Evolutionary conservation across 768 basidiomycete species (phyloP), one percentile per base, ranked within the genome.

Genomic region (Tremella fuciformis): DNA sequence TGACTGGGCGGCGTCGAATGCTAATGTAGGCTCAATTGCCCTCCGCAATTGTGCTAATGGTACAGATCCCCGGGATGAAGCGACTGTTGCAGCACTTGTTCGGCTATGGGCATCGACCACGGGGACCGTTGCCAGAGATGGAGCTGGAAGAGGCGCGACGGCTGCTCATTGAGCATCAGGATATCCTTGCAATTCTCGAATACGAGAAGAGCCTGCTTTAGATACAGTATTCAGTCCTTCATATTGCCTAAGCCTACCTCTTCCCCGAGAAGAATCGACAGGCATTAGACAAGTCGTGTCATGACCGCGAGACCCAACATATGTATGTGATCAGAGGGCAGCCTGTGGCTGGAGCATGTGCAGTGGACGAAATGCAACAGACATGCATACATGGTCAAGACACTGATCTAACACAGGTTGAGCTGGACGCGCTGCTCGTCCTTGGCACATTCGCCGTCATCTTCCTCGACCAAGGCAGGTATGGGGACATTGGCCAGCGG

Each of bases 1-100:
- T 3, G 90, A 93, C 74, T 85, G 80, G 62, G 86, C 87, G 9
- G 85, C 48, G 7, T 19, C 22, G 26, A 50, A 50, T 19, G 48
- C 22, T 7, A 19, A 19, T 21, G 48, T 50, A 7, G 26, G 48
- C 8, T 47, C n/a, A 9, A n/a, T 34, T 34, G 29, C 29, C 29
- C 6, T 6, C 29, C 29, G 6, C 4, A 34, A 34, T 6, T 11
- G 29, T 34, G 29, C n/a, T 18, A 15, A 22, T 8, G 19, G n/a
- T 83, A 1, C 84, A 84, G 0, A 84, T 92, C 58, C 78, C 85
- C 8, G 89, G 90, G 3, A 88, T 86, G 13, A 92, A 92, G 76
- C 84, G 78, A 65, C 78, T 89, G 22, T 75, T 89, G n/a, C 79
- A 88, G 73, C 85, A 81, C 66, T 81, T 85, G n/a, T n/a, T 19